Percentiles rank a stretch among this genome's conserved stretches.
Evolutionary conservation across 2,329 filamentous ascomycete genomes (phyloP).

Genomic region (Penicillium sumatraense): DNA sequence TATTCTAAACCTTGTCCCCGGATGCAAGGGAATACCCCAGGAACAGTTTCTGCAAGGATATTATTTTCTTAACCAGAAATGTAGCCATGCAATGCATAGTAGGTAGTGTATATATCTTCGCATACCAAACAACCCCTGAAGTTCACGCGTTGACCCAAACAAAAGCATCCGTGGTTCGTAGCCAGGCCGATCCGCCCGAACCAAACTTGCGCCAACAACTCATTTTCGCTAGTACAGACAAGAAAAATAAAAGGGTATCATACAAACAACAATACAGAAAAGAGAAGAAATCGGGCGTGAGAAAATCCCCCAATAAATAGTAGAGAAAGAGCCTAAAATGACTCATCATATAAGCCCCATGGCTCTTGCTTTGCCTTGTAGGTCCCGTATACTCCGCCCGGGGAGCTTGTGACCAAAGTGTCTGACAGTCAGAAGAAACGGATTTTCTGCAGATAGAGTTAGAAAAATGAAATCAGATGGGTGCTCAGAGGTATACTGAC

Average conservation of each 20-base stretch:
- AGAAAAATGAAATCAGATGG: not conserved
- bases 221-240: not conserved
- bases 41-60: not conserved
- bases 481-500: not conserved
- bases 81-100: not conserved
- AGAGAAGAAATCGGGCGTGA: not conserved
- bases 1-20: constrained; percentile 6
- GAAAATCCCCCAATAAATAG: too few relatives aligned
- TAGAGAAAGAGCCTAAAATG: too few relatives aligned
- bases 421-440: not conserved
- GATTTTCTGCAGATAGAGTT: not conserved
- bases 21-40: not conserved
- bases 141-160: constrained; percentile 19
- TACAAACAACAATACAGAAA: not conserved
- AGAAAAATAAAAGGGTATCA: not conserved
- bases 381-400: not conserved
- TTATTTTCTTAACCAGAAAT: too few relatives aligned
- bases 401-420: not conserved
- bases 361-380: not conserved
- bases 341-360: not conserved
- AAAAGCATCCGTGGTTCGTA: constrained; percentile 31
- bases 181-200: constrained; percentile 10
- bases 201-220: constrained; percentile 1
- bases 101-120: not conserved
- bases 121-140: not conserved